Evolutionary conservation across 1,139 yeast genomes (phyloP).

Genomic region (Yamadazyma atmosphaerica): DNA sequence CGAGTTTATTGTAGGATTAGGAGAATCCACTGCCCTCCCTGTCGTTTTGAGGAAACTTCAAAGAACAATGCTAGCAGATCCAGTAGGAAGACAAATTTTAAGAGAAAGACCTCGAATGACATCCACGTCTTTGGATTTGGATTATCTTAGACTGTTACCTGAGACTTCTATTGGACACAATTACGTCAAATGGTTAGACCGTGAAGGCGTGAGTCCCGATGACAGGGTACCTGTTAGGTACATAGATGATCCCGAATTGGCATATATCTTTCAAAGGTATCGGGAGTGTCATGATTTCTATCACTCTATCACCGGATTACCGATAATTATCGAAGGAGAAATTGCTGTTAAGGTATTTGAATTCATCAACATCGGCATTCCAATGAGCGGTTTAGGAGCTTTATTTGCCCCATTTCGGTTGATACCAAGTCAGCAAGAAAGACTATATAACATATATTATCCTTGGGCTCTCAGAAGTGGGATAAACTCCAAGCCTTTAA

Average conservation of each 20-base stretch:
- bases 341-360: conserved; percentile 91
- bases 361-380: conserved; percentile 88
- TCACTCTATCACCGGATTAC: conserved; percentile 88
- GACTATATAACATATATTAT: conserved; percentile 63
- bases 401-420: conserved; percentile 79
- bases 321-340: conserved; percentile 93
- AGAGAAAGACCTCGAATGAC: conserved; percentile 84
- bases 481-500: conserved; percentile 67
- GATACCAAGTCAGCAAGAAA: conserved; percentile 51
- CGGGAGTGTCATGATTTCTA: conserved; percentile 97
- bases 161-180: conserved; percentile 75
- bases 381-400: conserved; percentile 95
- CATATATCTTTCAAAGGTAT: conserved; percentile 87
- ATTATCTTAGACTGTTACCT: conserved; percentile 59
- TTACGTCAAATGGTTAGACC: conserved; percentile 78
- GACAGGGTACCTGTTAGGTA: conserved; percentile 85
- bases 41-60: conserved; percentile 63
- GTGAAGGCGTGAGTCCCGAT: conserved; percentile 92
- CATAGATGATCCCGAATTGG: conserved; percentile 87
- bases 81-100: conserved; percentile 74
- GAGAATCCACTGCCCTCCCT: conserved; percentile 86
- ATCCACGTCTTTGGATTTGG: conserved; percentile 65
- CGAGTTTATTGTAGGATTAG: conserved; percentile 86
- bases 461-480: conserved; percentile 92
- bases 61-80: conserved; percentile 71